Conservation (phyloP, 129 eudicot genomes). For the Flaveria trinervia region DNA sequence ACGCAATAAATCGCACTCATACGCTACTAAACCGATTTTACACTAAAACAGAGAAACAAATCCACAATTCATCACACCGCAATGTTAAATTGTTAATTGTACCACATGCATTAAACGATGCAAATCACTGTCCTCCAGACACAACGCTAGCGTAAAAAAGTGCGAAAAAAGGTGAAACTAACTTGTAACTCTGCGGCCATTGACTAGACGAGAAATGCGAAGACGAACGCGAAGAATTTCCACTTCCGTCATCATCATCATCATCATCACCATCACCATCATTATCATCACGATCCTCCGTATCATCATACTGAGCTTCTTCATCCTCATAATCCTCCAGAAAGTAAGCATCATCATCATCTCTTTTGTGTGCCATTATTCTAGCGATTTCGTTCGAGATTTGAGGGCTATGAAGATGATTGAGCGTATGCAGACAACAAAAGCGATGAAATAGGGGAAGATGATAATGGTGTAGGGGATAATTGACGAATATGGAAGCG, state of each 20-base stretch:
- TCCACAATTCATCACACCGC: neutral
- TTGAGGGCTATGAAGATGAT: neutral
- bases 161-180: neutral
- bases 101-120: constrained; percentile 3
- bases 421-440: neutral
- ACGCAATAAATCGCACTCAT: neutral
- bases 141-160: neutral
- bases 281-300: constrained; percentile 11
- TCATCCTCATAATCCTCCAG: constrained; percentile 30
- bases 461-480: neutral
- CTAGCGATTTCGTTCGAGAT: neutral
- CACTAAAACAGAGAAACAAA: constrained; percentile 20
- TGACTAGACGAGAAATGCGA: constrained; percentile 40
- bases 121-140: neutral
- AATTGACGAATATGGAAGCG: neutral
- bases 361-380: constrained; percentile 25
- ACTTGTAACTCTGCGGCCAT: constrained; percentile 49
- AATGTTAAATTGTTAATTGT: neutral
- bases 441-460: neutral
- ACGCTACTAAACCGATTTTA: neutral
- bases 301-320: constrained; percentile 25
- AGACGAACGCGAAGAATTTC: constrained; percentile 15
- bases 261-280: neutral
- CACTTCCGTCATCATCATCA: constrained; percentile 21
- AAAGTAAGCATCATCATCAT: constrained; percentile 29